These are phyloP conservation scores for Aspergillus homomorphus DNA, from an alignment of 495 filamentous ascomycete species.

Conservation along the genomic window DNA sequence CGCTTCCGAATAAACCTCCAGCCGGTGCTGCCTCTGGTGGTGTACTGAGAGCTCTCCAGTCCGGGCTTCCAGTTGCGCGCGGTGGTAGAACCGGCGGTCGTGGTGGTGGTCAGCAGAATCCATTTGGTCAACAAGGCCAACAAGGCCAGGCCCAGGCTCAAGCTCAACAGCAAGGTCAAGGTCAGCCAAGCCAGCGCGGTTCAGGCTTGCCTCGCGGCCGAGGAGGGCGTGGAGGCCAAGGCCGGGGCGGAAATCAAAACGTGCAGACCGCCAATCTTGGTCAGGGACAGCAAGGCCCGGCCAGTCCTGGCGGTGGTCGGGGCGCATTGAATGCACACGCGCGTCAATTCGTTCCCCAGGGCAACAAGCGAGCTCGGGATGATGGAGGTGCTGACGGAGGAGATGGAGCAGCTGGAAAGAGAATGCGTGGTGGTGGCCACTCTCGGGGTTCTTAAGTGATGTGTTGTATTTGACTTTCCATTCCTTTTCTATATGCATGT, in stretches of 20 bases:
- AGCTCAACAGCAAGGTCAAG: constrained; percentile 25
- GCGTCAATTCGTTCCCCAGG: constrained; percentile 59
- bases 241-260: constrained; percentile 47
- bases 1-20: constrained; percentile 37
- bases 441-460: constrained; percentile 29
- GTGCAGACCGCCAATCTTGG: constrained; percentile 25
- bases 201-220: constrained; percentile 46
- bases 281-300: constrained; percentile 29
- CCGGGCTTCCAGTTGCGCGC: constrained; percentile 49
- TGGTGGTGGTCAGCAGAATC: constrained; percentile 33
- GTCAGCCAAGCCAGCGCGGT: constrained; percentile 32
- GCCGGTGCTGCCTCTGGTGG: constrained; percentile 35
- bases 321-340: constrained; percentile 51
- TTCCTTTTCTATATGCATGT: neutral
- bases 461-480: constrained; percentile 4
- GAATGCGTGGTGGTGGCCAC: constrained; percentile 51
- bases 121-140: constrained; percentile 24
- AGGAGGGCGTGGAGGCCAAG: constrained; percentile 40
- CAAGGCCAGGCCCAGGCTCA: constrained; percentile 25
- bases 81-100: constrained; percentile 32
- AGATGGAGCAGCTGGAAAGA: constrained; percentile 47
- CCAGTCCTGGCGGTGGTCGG: constrained; percentile 31
- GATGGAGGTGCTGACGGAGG: constrained; percentile 51
- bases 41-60: constrained; percentile 43
- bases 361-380: constrained; percentile 64